Base-by-base conservation (phyloP, 2,329 filamentous ascomycete species). In the Lasiodiplodia theobromae region DNA sequence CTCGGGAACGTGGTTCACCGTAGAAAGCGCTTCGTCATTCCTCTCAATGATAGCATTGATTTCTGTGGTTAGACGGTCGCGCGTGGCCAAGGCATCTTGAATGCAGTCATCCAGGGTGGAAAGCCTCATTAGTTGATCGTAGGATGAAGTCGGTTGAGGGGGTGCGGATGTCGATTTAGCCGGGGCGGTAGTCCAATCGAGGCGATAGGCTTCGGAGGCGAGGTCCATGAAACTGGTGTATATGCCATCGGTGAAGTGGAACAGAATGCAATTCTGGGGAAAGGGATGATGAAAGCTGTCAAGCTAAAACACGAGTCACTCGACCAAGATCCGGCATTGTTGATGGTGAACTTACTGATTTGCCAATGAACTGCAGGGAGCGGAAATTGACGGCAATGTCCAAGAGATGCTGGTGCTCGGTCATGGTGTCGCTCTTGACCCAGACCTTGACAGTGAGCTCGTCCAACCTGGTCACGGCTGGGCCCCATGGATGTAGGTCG, bases 31-130 rank as follows among this genome's bases (percentile, higher is more conserved):
- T 11, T 78, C 71, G 18, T 76, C 75, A 67, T 84, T 82, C 0
- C 77, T 70, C 11, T 79, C 73, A 1, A 84, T 74, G 37, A 84
- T 77, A 14, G 71, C 70, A 69, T 92, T 92, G 71, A 97, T 96
- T 71, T 97, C 92, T n/a, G 86, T 81, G 58, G 92, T 89, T 10
- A 98, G 84, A 66, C 86, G 86, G 69, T 92, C 88, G 16, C 92
- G 89, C 0, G 93, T 96, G 1, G 89, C 87, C 11, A 97, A 82
- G 1, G 94, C 94, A 78, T 98, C 95, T 76, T 96, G 93, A 28
- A 97, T 92, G 67, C 94, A 97, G 76, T 92, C 92, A 71, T 97
- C 93, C 18, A 98, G 85, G 69, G 94, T 97, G 6, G 92, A 91
- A 12, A 98, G 85, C 70, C 92, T 91, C 90, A 97, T 95, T 23